Evolutionary conservation across 2,329 filamentous ascomycete genomes (phyloP), one percentile per base, ranked within the genome.

Genomic region (Trichoderma koningii): DNA sequence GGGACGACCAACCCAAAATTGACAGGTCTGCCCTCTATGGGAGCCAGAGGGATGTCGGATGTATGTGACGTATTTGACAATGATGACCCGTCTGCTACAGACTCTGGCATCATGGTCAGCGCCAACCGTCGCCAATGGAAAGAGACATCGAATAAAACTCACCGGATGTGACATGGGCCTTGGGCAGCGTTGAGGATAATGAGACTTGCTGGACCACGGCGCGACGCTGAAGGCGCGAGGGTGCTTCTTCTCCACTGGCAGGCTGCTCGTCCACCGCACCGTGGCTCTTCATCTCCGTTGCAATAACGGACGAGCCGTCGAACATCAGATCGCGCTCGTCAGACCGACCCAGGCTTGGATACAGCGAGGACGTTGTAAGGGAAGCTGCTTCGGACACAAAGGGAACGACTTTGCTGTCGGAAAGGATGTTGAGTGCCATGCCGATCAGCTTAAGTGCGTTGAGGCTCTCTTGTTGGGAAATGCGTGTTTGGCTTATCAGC

Each of bases 1-100:
- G 87, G 85, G 21, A 89, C 79, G 21, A 97, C 89, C 30, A 87
- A 79, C 19, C 89, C 91, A 76, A 94, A 97, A 73, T 97, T 97
- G 69, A 79, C 71, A 1, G 91, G 90, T 6, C 76, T 71, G 14
- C 75, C 74, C 44, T 71, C 69, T 17, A 70, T 52, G 7, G 72
- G 71, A 6, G 70, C 69, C n/a, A 47, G 23, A 6, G 71, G 67
- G 44, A 70, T 70, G 19, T 71, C 67, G 12, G 67, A 42, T 41
- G 66, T 21, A 15, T 63, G 67, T 17, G 65, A 66, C 7, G 66
- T 26, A 17, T 42, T 41, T 44, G 62, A 55, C 26, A 55, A 51
- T 45, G 65, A 41, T 19, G 42, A 53, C n/a, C 57, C 12, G 19
- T 23, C 34, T 23, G 65, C 38, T 48, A 48, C 52, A 48, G 52